Base-by-base conservation (phyloP, 1,139 yeast genomes). In the Geotrichum restrictum region DNA sequence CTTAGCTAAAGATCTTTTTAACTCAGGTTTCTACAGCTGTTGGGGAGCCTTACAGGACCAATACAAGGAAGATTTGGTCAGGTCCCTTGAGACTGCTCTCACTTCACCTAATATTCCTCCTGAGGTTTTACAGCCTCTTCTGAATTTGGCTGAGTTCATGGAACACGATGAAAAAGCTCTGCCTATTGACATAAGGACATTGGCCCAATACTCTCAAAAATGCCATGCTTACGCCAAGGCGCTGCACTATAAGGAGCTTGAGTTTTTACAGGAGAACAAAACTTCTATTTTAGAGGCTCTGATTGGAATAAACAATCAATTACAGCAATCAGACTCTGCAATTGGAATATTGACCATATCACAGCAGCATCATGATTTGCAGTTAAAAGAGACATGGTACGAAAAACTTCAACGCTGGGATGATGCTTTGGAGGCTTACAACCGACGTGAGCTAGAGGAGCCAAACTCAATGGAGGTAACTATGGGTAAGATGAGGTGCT, bases 191-290 rank as follows among this genome's bases (percentile, higher is more conserved):
- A 88, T 88, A 19, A 80, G 93, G 3, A 88, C 95, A 0, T 73
- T 94, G 57, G 96, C 98, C 1, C 88, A 85, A 59, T 93, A 89
- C 66, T 97, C 98, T 3, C 96, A 88, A 64, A 77, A 94, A 58
- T 88, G 97, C 60, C 98, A 94, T 69, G 98, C 98, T 0, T 94
- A 88, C 70, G 98, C 98, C 1, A 94, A 94, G 64, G 97, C 98
- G 0, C 75, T 94, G 56, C 98, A 94, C 65, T 94, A 93, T 69
- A 91, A 93, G 67, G 99, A 94, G 65, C 74, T 89, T 32, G 98
- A 94, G 63, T 93, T 91, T 64, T 88, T 89, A 62, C 94, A 88
- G 60, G 97, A 91, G 61, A 96, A 96, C 1, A 80, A 93, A 0
- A 85, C 96, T 0, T 86, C 94, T 7, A 89, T 96, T 0, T 89